phyloP scores from a whole-genome alignment of 2,329 filamentous ascomycete genomes.

The Monosporascus cannonballus region DNA sequence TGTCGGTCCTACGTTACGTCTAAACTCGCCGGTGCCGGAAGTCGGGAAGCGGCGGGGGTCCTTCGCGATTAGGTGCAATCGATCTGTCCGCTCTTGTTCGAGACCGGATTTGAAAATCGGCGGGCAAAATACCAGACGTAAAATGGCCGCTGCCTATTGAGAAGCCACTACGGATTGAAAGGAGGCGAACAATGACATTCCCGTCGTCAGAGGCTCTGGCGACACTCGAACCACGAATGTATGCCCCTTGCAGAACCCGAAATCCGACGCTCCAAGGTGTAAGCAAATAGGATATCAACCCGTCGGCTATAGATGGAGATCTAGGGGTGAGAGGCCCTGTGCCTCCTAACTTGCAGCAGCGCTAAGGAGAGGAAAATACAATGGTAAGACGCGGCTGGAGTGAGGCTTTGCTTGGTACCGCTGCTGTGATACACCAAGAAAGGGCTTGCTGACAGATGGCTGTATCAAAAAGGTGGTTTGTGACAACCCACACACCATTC shows the following conservation, averaged over 20 bases:
- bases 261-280: neutral
- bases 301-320: neutral
- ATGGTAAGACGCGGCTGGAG: neutral
- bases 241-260: neutral
- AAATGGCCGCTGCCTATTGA: neutral
- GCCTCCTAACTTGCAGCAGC: neutral
- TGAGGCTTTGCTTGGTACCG: neutral
- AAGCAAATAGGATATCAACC: neutral
- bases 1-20: neutral
- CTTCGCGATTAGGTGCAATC: neutral
- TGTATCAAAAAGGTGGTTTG: neutral
- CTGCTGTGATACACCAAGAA: neutral
- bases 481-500: too few species aligned
- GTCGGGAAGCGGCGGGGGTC: neutral
- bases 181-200: neutral
- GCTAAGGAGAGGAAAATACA: neutral
- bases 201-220: neutral
- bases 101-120: neutral
- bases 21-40: neutral
- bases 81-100: neutral
- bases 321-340: neutral
- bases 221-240: neutral
- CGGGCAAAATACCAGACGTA: neutral
- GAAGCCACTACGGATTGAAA: neutral
- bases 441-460: neutral